Evolutionary conservation across 179 eudicot genomes (phyloP), one percentile per base, ranked within the genome.

Genomic region (Dionaea muscipula): DNA sequence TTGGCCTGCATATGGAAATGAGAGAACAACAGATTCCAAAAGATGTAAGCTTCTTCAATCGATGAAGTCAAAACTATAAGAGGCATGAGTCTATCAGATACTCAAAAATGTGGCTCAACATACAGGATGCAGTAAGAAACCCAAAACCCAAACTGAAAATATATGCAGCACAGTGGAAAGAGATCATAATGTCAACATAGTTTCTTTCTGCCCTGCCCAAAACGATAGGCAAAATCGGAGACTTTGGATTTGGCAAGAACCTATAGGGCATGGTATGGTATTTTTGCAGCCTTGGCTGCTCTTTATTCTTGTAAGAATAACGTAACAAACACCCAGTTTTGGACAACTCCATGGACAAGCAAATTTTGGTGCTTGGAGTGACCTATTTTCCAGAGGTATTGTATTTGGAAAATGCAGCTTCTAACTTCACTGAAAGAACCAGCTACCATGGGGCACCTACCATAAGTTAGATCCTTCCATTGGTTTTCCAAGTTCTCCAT

Each of bases 391-490:
- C 21, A 38, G 43, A 38, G 22, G 19, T 43, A 43, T 4, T 43
- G 17, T 15, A 17, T 0, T 39, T 43, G 20, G 21, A 17, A 43
- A n/a, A 38, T 13, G 8, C 1, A 2, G 22, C 9, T 49, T 49
- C 12, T 46, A 8, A 25, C 17, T 23, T 31, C 35, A 1, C 8
- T 31, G 35, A 4, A 31, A 31, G 35, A 31, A 31, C 3, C 3
- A 28, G 8, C 35, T 31, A 31, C n/a, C n/a, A 31, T 4, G 17
- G 25, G 38, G 38, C 13, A 58, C 81, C 24, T 78, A 90, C 97
- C 97, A 90, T 70, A 72, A 60, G 51, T 90, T 90, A 43, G 71
- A 64, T 58, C 87, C 97, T 77, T 78, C 84, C 73, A 90, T 25
- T 47, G 80, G 82, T 64, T 86, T 73, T n/a, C 90, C 78, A 57